Evolutionary conservation across 2,329 filamentous ascomycete species (phyloP).

Genomic region (Ascochyta rabiei): DNA sequence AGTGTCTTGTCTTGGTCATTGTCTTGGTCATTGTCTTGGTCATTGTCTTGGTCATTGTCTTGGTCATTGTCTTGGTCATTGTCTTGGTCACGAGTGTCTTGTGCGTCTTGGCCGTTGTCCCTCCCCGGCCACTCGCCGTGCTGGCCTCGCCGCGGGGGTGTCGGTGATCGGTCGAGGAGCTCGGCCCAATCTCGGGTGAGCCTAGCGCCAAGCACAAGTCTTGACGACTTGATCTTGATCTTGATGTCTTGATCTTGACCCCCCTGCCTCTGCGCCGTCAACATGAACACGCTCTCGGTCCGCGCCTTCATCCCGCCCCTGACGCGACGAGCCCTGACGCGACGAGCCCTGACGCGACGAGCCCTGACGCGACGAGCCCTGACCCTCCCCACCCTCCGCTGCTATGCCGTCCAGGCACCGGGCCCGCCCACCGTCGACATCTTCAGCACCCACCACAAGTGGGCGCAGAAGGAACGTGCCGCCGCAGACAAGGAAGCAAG

Average conservation of each 20-base stretch:
- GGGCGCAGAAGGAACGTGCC: conserved; percentile 87
- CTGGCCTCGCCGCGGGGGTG: conserved; percentile 12
- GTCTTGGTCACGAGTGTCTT: no score
- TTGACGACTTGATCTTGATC: no score
- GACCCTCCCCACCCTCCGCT: conserved; percentile 47
- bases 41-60: no score
- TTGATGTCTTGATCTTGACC: no score
- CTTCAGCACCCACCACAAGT: conserved; percentile 88
- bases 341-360: conserved; percentile 32
- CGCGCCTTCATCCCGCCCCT: conserved; percentile 44
- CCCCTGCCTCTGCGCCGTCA: conserved; percentile 4
- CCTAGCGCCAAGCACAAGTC: not conserved
- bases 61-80: no score
- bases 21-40: no score
- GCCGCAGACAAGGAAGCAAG: conserved; percentile 72
- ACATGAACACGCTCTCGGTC: conserved; percentile 42
- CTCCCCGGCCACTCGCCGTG: conserved; percentile 4
- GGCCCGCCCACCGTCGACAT: conserved; percentile 83
- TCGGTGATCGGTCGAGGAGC: no score
- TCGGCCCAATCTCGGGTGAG: conserved; percentile 12
- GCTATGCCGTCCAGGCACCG: conserved; percentile 78
- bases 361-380: conserved; percentile 34
- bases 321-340: conserved; percentile 25
- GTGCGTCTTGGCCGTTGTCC: not conserved
- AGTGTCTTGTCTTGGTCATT: not conserved